Base-by-base conservation (phyloP, 345 rosid genomes). In the Trapa bicornis region DNA sequence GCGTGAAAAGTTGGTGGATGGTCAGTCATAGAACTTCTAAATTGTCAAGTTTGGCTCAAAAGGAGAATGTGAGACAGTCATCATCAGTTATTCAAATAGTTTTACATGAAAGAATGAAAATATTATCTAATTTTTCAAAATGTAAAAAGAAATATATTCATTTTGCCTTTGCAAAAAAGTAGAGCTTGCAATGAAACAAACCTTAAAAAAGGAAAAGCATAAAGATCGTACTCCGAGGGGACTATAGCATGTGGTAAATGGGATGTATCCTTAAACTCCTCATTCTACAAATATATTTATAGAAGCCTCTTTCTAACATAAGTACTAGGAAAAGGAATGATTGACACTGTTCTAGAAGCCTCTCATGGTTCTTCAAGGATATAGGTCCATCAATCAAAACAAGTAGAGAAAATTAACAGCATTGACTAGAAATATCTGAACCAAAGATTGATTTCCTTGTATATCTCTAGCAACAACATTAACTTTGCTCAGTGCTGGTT, bases 401-500 rank as follows among this genome's bases (percentile, higher is more conserved):
- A 43, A 65, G 2, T 12, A 16, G 15, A 41, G 37, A 42, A 65
- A 9, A 42, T 4, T 43, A n/a, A 65, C 29, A 7, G 11, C 11
- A 39, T 64, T 45, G 42, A 65, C 33, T 15, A 48, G 61, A 52
- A 45, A 47, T 78, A 88, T 97, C 94, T 89, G 84, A 72, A 92
- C 85, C 65, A 86, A 68, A 54, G 90, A 80, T 68, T 74, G 65
- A 76, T 83, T 78, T 69, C 73, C 65, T 47, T 73, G 74, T 45
- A 65, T 71, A 70, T 93, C 84, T 82, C 92, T 85, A 78, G 83
- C 85, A 50, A 89, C 82, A 75, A 84, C 92, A 67, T 68, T 67
- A 75, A 93, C 87, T 84, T 84, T 83, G 86, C 96, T 89, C 72
- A 85, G 70, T 74, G 97, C 83, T 64, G 82, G 80, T 76, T 85